Evolutionary conservation across 2,329 filamentous ascomycete genomes (phyloP).

Genomic region (Nakataea oryzae): DNA sequence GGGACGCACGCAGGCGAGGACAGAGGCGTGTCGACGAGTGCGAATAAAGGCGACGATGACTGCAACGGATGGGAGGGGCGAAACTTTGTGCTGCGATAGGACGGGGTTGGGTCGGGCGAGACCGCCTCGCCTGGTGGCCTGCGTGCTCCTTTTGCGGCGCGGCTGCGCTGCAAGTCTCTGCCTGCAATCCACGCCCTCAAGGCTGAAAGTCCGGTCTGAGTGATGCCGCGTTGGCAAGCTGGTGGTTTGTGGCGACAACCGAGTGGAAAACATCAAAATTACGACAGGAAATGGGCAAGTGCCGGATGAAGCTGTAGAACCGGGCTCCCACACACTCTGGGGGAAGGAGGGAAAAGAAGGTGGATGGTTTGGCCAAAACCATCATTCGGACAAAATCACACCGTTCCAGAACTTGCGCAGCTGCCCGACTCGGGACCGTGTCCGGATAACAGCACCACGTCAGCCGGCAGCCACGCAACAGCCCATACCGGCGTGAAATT

Average conservation of each 20-base stretch:
- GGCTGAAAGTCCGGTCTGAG: not conserved
- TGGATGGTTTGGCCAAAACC: slow-evolving; percentile 1
- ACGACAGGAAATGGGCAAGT: not conserved
- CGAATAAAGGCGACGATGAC: not conserved
- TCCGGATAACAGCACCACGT: not conserved
- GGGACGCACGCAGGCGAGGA: not conserved
- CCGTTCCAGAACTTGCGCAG: not conserved
- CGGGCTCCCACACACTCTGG: not conserved
- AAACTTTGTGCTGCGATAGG: not conserved
- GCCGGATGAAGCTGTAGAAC: not conserved
- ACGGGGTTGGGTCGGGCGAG: not conserved
- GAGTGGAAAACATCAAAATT: slow-evolving; percentile 1
- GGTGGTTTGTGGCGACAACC: not conserved
- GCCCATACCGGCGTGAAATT: not conserved
- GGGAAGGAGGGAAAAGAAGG: not conserved
- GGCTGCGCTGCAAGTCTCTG: not conserved
- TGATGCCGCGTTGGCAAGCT: not conserved
- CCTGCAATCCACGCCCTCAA: not conserved
- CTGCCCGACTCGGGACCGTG: not conserved
- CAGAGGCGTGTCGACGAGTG: not conserved
- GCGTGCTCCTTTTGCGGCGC: not conserved
- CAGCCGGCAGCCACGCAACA: not conserved
- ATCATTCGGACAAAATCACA: not conserved
- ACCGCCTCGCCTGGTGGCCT: not conserved
- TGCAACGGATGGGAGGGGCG: not conserved